Percentiles rank a stretch among this genome's conserved stretches.
phyloP scores from a whole-genome alignment of 345 rosid species.

The Psidium guajava region DNA sequence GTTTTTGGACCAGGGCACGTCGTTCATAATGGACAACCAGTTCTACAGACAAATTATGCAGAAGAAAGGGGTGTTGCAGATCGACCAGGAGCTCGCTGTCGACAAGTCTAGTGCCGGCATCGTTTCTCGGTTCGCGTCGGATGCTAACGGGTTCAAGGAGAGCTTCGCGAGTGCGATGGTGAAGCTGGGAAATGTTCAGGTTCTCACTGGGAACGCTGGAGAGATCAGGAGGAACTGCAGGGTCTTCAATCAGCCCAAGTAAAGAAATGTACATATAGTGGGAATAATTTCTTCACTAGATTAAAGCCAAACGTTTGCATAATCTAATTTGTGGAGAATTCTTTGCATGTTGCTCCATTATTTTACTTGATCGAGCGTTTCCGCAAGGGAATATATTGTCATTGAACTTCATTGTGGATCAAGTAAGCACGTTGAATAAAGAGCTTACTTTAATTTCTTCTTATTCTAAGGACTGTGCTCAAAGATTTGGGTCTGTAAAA shows the following conservation, averaged over 20 bases:
- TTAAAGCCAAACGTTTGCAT: neutral
- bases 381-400: neutral
- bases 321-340: neutral
- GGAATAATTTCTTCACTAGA: neutral
- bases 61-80: conserved; percentile 43
- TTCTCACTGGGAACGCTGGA: conserved; percentile 47
- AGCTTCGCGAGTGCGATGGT: conserved; percentile 52
- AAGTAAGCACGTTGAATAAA: neutral
- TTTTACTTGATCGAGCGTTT: neutral
- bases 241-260: conserved; percentile 17
- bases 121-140: conserved; percentile 32
- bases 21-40: conserved; percentile 35
- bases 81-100: conserved; percentile 51
- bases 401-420: neutral
- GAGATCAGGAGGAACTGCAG: conserved; percentile 56
- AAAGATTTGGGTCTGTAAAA: neutral
- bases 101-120: conserved; percentile 26
- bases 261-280: neutral
- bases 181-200: conserved; percentile 38
- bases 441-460: neutral
- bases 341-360: neutral
- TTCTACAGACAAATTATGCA: conserved; percentile 25
- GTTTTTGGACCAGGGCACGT: conserved; percentile 52
- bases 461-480: neutral
- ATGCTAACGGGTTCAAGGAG: conserved; percentile 12